Evolutionary conservation across 345 rosid species (phyloP).

Genomic region (Populus simonii): DNA sequence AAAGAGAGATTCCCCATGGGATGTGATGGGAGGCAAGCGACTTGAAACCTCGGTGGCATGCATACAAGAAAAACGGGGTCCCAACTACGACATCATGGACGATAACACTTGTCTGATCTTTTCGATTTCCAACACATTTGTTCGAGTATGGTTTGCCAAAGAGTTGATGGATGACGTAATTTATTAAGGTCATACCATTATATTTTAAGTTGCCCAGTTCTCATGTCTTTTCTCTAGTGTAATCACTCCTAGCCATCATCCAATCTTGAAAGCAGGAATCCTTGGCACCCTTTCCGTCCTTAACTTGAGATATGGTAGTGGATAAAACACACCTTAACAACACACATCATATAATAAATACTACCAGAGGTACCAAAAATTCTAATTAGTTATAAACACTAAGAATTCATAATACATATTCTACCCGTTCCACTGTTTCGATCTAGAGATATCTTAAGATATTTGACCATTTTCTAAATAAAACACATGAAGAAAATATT

Average conservation of each 20-base stretch:
- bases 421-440: too few species aligned
- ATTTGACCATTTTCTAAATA: too few species aligned
- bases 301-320: too few species aligned
- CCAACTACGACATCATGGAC: slow-evolving; percentile 13
- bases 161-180: not conserved
- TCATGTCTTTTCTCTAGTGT: slow-evolving; percentile 7
- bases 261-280: too few species aligned
- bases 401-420: too few species aligned
- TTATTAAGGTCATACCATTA: not conserved
- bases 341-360: too few species aligned
- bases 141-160: not conserved
- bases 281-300: too few species aligned
- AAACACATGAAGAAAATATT: too few species aligned
- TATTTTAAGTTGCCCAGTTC: not conserved
- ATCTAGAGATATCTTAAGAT: too few species aligned
- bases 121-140: slow-evolving; percentile 16
- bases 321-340: too few species aligned
- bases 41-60: slow-evolving; percentile 9
- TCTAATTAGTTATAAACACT: too few species aligned
- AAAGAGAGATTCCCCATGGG: not conserved
- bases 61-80: slow-evolving; percentile 17
- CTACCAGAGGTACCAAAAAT: too few species aligned
- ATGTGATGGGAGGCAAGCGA: slow-evolving; percentile 22
- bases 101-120: not conserved
- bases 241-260: not conserved